Evolutionary conservation across 129 eudicot species (phyloP).

Genomic region (Glebionis coronaria): DNA sequence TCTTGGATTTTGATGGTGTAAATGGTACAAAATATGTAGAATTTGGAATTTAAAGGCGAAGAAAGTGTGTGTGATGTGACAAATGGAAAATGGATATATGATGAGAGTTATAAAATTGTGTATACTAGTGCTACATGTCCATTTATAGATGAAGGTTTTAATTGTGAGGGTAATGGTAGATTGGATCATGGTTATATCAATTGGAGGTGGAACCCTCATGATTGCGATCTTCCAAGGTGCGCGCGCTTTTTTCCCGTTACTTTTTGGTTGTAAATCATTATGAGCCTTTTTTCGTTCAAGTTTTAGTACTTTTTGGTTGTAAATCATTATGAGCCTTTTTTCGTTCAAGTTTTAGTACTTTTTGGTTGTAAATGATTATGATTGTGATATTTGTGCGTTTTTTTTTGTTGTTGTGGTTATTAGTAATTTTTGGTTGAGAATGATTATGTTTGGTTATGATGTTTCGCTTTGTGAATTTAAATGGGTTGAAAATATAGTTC

Average conservation of each 20-base stretch:
- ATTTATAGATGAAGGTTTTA: conserved; percentile 84
- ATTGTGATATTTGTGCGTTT: no score
- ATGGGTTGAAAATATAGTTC: no score
- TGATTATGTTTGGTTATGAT: background rate
- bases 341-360: no score
- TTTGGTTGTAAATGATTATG: no score
- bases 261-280: no score
- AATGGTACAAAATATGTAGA: background rate
- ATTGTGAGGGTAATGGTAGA: conserved; percentile 81
- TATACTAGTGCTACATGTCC: conserved; percentile 66
- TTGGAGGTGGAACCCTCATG: conserved; percentile 93
- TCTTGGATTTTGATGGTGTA: conserved; percentile 3
- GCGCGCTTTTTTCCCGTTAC: background rate
- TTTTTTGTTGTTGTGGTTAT: no score
- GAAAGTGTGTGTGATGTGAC: conserved; percentile 56
- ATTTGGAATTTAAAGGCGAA: conserved; percentile 11
- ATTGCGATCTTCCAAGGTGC: conserved; percentile 86
- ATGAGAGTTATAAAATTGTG: conserved; percentile 72
- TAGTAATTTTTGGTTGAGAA: conserved; percentile 4
- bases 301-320: no score
- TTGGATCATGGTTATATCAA: conserved; percentile 71
- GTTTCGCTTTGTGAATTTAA: background rate
- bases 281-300: no score
- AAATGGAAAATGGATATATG: conserved; percentile 79
- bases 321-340: no score